phyloP scores from a whole-genome alignment of 345 rosid genomes.

The Lumnitzera littorea region DNA sequence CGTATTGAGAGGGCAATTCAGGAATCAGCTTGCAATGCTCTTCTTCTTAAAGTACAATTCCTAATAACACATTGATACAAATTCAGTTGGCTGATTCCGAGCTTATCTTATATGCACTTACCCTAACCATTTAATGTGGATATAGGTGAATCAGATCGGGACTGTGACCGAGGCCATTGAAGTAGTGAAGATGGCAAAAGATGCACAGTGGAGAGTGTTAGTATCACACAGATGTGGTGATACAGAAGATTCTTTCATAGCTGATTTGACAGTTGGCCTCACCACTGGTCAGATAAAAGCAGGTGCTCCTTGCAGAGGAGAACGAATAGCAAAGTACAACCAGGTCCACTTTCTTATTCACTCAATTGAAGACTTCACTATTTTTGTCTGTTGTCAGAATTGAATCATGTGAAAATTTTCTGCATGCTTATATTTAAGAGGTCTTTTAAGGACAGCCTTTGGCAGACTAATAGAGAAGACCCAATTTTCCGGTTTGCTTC shows the following conservation, averaged over 20 bases:
- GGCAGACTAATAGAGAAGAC: no score
- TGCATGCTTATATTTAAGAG: no score
- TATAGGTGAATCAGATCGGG: slow-evolving; percentile 91
- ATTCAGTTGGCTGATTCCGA: no score
- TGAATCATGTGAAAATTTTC: no score
- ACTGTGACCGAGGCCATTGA: slow-evolving; percentile 94
- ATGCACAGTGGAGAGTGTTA: slow-evolving; percentile 89
- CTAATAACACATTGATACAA: neutral
- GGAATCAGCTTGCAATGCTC: slow-evolving; percentile 82
- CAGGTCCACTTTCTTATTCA: slow-evolving; percentile 50
- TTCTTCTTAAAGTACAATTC: slow-evolving; percentile 78
- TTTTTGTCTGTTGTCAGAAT: no score
- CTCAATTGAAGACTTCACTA: neutral
- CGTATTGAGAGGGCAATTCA: slow-evolving; percentile 71
- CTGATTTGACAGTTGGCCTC: slow-evolving; percentile 89
- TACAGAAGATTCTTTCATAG: slow-evolving; percentile 82
- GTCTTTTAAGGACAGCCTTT: no score
- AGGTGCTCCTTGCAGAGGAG: slow-evolving; percentile 99
- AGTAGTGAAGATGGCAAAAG: slow-evolving; percentile 88
- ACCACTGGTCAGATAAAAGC: slow-evolving; percentile 81
- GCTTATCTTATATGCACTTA: no score
- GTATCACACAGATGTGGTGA: slow-evolving; percentile 91
- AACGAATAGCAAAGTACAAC: slow-evolving; percentile 85
- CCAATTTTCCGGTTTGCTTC: no score
- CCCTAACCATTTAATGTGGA: no score